Evolutionary conservation across 352 stramenopile species (phyloP), one percentile per base, ranked within the genome.

Genomic region (Phytophthora macrochlamydospora): DNA sequence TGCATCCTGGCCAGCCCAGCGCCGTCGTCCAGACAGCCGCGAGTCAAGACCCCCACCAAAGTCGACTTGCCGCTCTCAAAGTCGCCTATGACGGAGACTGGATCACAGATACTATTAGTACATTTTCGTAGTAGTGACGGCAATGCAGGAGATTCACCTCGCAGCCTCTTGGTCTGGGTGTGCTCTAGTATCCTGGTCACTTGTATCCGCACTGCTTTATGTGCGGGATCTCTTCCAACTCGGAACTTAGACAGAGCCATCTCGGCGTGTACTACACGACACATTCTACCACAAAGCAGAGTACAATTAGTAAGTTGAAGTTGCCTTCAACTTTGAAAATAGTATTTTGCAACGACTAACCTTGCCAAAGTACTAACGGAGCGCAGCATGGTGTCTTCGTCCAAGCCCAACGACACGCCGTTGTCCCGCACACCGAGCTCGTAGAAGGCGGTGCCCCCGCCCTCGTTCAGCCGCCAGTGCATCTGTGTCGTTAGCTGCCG

Each of bases 401-500:
- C 38, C 50, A 97, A 89, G 30, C 91, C 91, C 6, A 94, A 52
- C 14, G 87, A 60, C 33, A 81, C 76, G 32, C 91, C 91, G 51
- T 95, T 88, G 65, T 97, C 91, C n/a, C 76, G 72, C 40, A 96
- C 88, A 18, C 91, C 90, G 30, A 97, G 59, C 65, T 96, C 89
- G 65, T 97, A 97, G 61, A 94, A 93, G 45, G 89, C 87, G 3
- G 74, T 78, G 30, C 87, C 89, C 33, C 85, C 83, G 14, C 90
- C 89, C 77, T 97, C 89, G 59, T 97, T 97, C 35, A 97, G 73
- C 8, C 91, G 83, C 89, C 89, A 97, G 65, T 97, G 89, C 67
- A 97, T 75, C 72, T 97, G 91, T 35, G 91, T 97, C 51, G 85
- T 93, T 51, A 97, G 71, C 67, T 97, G 91, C 59, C 88, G 83